Percentiles rank a stretch among this genome's conserved stretches.
Conservation (phyloP, 2,329 filamentous ascomycete species). For the Phaeosphaeria sp. region DNA sequence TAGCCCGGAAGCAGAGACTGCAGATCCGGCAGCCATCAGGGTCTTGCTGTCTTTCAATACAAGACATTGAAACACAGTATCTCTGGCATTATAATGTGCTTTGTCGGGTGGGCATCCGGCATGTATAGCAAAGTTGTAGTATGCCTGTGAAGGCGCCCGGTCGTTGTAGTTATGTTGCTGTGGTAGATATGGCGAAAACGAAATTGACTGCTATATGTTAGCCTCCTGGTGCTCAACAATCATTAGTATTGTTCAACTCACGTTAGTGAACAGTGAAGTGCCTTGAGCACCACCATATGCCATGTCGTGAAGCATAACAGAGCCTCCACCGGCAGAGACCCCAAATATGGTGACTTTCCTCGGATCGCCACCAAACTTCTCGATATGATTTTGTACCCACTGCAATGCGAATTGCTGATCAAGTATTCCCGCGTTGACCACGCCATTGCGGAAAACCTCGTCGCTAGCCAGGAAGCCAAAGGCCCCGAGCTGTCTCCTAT, state of each 20-base stretch:
- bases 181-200: conserved; percentile 61
- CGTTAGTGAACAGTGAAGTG: conserved; percentile 41
- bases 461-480: conserved; percentile 54
- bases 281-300: conserved; percentile 42
- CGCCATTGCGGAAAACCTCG: conserved; percentile 47
- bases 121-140: conserved; percentile 52
- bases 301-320: conserved; percentile 37
- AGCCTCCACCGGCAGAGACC: conserved; percentile 43
- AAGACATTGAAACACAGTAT: conserved; percentile 53
- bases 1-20: conserved; percentile 40
- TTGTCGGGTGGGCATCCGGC: conserved; percentile 33
- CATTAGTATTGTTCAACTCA: too few species aligned
- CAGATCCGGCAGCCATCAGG: conserved; percentile 47
- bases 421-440: conserved; percentile 50
- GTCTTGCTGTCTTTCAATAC: conserved; percentile 43
- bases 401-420: conserved; percentile 60
- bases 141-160: conserved; percentile 53
- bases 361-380: conserved; percentile 33
- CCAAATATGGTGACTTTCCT: conserved; percentile 44
- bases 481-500: conserved; percentile 42
- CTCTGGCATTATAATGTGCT: conserved; percentile 28
- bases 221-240: neutral
- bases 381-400: conserved; percentile 60
- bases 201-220: conserved; percentile 24
- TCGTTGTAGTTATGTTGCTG: conserved; percentile 61